phyloP scores from a whole-genome alignment of 2,329 filamentous ascomycete genomes.

The Talaromyces sp. region DNA sequence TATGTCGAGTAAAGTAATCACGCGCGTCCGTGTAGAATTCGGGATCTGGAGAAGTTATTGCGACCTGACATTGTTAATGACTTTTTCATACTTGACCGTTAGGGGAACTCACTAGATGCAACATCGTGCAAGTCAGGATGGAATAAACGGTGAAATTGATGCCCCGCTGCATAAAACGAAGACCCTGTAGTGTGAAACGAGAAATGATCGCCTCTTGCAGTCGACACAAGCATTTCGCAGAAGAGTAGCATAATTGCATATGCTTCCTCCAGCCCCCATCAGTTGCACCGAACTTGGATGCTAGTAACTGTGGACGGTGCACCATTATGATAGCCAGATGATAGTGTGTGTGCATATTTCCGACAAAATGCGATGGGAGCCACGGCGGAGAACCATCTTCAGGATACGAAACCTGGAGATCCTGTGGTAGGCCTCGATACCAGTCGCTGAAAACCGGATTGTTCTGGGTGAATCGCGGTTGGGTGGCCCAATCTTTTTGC shows the following conservation, averaged over 20 bases:
- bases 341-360: slow-evolving; percentile 86
- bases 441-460: slow-evolving; percentile 74
- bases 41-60: slow-evolving; percentile 87
- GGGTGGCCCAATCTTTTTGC: slow-evolving; percentile 78
- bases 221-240: slow-evolving; percentile 79
- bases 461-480: slow-evolving; percentile 75
- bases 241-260: slow-evolving; percentile 79
- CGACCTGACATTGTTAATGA: slow-evolving; percentile 58
- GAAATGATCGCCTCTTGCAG: slow-evolving; percentile 79
- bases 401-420: slow-evolving; percentile 74
- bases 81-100: neutral
- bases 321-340: slow-evolving; percentile 81
- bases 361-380: slow-evolving; percentile 81
- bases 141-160: slow-evolving; percentile 96
- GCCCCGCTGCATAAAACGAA: slow-evolving; percentile 88
- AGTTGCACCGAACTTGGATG: slow-evolving; percentile 65
- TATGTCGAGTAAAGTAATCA: slow-evolving; percentile 87
- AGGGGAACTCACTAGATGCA: slow-evolving; percentile 71
- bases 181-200: slow-evolving; percentile 70
- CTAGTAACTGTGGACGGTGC: slow-evolving; percentile 77
- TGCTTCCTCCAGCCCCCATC: slow-evolving; percentile 82
- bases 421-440: slow-evolving; percentile 70
- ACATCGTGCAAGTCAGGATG: slow-evolving; percentile 83
- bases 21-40: slow-evolving; percentile 79
- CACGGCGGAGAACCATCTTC: slow-evolving; percentile 75